Base-by-base conservation (phyloP, 768 basidiomycete genomes). In the Pleurotus djamor region DNA sequence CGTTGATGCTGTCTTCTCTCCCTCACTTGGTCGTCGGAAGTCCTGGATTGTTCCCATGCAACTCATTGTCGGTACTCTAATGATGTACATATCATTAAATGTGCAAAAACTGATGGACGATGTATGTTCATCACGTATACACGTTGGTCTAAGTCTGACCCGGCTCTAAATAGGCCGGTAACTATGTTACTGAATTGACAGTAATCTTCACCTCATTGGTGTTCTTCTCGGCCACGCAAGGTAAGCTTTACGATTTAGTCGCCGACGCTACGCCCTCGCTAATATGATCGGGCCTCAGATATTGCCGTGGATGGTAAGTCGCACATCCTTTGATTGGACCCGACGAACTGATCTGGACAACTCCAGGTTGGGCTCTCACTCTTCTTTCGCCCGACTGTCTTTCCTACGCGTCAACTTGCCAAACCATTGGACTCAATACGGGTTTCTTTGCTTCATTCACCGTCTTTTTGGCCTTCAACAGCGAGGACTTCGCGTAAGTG, bases 11-110 rank as follows among this genome's bases (percentile, higher is more conserved):
- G 78, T 90, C 63, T 99, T 90, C 72, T 78, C 89, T 66, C 75
- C 85, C 38, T 88, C 85, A 44, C 64, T 96, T 62, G 97, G 97
- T n/a, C 88, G 97, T 52, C 82, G 97, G 63, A 99, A 98, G 73
- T 95, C 93, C 61, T 99, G 97, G 97, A 98, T 99, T 65, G 89
- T 98, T 62, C 97, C 97, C 47, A 97, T 99, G 82, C 97, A 99
- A 71, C 70, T 88, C 35, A 85, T 94, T 63, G 91, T 98, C 52
- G 97, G 94, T 44, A 79, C 83, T 44, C 75, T 94, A 60, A 92
- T 93, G 90, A 66, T 92, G 38, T 87, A 86, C 66, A 87, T 93
- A 61, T 90, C 91, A 4, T 69, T 83, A 57, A 85, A 89, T 64
- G 87, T 89, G 5, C 82, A 94, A 66, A 82, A 82, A 63, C 76